phyloP scores from a whole-genome alignment of 306 rosid genomes.

The Cicer cuneatum region DNA sequence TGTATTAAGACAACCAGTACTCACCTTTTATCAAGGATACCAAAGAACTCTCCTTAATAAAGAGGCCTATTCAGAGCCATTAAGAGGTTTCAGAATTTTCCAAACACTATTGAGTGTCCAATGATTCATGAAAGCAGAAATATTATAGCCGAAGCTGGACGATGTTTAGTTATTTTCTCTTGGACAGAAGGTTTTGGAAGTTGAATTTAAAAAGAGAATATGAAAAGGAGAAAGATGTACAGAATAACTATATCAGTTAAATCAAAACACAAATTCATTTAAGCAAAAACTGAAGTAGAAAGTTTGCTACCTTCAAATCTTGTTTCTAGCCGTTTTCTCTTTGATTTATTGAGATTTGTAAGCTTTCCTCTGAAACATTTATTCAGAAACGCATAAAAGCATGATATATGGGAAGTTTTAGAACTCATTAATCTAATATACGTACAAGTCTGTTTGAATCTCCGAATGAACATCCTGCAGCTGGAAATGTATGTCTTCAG shows the following conservation, averaged over 20 bases:
- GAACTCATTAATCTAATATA: slow-evolving; percentile 44
- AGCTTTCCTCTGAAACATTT: slow-evolving; percentile 73
- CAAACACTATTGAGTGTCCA: not conserved
- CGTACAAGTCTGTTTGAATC: slow-evolving; percentile 81
- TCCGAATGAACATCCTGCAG: slow-evolving; percentile 79
- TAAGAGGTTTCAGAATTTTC: slow-evolving; percentile 9
- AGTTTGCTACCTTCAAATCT: slow-evolving; percentile 69
- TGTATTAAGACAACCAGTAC: no score
- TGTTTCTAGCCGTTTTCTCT: slow-evolving; percentile 73
- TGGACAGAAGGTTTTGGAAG: slow-evolving; percentile 23
- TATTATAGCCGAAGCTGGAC: slow-evolving; percentile 21
- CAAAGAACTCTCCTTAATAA: not conserved
- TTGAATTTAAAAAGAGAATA: slow-evolving; percentile 28
- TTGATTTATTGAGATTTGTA: slow-evolving; percentile 63
- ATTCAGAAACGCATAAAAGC: slow-evolving; percentile 39
- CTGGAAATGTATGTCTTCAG: slow-evolving; percentile 68
- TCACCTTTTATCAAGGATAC: no score
- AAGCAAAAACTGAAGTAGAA: slow-evolving; percentile 42
- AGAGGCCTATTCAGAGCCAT: slow-evolving; percentile 11
- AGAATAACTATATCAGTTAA: slow-evolving; percentile 30
- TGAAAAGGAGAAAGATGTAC: slow-evolving; percentile 33
- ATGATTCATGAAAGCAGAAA: slow-evolving; percentile 7
- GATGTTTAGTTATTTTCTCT: slow-evolving; percentile 16
- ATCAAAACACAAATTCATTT: slow-evolving; percentile 14
- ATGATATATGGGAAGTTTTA: slow-evolving; percentile 33